Evolutionary conservation across 2,329 filamentous ascomycete species (phyloP), one percentile per base, ranked within the genome.

Genomic region (Xylaria sp.): DNA sequence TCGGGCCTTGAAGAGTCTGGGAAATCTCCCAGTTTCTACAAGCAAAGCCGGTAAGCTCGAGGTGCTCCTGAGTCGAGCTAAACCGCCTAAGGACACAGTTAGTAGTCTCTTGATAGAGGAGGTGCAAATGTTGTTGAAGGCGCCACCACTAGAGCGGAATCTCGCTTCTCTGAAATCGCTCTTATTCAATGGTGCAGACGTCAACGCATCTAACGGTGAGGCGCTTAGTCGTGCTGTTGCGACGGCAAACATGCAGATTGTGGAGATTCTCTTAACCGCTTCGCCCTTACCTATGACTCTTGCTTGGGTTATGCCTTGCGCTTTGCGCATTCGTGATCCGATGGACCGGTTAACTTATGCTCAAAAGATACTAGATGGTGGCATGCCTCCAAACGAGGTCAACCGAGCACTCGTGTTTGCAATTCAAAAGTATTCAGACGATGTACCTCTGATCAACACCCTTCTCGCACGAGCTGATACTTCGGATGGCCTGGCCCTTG

Each of bases 371-470:
- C 71, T 86, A 1, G 75, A 82, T 10, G 78, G 79, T 0, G 83
- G 84, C 1, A 82, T 82, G 1, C 78, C 79, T 0, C 72, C 78
- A 0, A 71, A 66, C 0, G 83, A 86, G 63, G 78, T 80, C 1
- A 85, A 84, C 52, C 73, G 80, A 23, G 84, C 84, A 0, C 71
- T 87, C 27, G 76, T 80, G 0, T 82, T 85, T 63, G 79, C 83
- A 4, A 79, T 87, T 19, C 73, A 72, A 7, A 75, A 77, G 0
- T 79, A 81, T 55, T 75, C 82, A 0, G 72, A 77, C n/a, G 84
- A 87, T 53, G 69, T 81, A 0, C 75, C 80, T 1, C 73, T 87
- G 0, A 75, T 86, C 19, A 76, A 76, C 1, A 69, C 79, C 0
- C 71, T 87, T 5, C 77, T 80, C 0, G 62, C 70, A 2, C 76